phyloP scores from a whole-genome alignment of 1,284 basidiomycete species.

The Ganoderma boninense region DNA sequence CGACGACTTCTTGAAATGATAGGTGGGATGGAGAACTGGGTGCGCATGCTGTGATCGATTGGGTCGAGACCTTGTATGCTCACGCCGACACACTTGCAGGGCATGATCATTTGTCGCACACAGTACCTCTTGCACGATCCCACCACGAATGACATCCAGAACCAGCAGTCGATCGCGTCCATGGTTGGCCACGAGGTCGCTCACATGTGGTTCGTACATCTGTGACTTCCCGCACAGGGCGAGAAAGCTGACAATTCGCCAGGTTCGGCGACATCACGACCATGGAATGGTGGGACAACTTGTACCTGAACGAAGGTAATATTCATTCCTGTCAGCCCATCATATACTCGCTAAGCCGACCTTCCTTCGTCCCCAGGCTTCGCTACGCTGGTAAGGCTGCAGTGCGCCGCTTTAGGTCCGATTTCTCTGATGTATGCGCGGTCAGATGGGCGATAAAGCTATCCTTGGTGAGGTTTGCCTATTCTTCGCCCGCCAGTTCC shows the following conservation, averaged over 20 bases:
- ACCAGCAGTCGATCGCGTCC: constrained; percentile 82
- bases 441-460: constrained; percentile 90
- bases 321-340: background rate
- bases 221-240: too few relatives aligned
- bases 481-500: constrained; percentile 9
- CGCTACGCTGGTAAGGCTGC: constrained; percentile 69
- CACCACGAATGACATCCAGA: constrained; percentile 74
- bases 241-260: constrained; percentile 16
- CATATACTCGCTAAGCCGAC: background rate
- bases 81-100: constrained; percentile 46
- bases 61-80: background rate
- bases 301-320: constrained; percentile 80
- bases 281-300: constrained; percentile 94
- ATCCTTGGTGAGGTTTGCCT: constrained; percentile 70
- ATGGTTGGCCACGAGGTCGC: constrained; percentile 88
- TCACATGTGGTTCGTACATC: constrained; percentile 77
- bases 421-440: background rate
- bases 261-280: constrained; percentile 93
- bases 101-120: constrained; percentile 91
- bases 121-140: constrained; percentile 85
- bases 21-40: constrained; percentile 95
- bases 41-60: constrained; percentile 28
- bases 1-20: background rate
- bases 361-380: constrained; percentile 57
- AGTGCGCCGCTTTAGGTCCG: background rate